Base-by-base conservation (phyloP, 495 filamentous ascomycete genomes). In the Aspergillus wentii region DNA sequence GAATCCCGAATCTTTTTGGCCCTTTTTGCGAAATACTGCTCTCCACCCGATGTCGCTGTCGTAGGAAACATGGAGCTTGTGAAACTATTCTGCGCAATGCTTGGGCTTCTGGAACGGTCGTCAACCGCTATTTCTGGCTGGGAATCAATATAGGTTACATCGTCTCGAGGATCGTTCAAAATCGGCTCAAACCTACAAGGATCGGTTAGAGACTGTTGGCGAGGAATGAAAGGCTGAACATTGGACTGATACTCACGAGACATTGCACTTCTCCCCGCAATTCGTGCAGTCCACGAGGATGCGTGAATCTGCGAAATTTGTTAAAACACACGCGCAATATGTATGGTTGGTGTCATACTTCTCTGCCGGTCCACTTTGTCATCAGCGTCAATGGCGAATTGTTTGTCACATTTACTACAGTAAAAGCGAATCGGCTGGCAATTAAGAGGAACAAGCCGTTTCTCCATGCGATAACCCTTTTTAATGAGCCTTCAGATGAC, bases 391-490 rank as follows among this genome's bases (percentile, higher is more conserved):
- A 51, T 28, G 7, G 49, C 34, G 22, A 61, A 61, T 1, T 37
- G 40, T 8, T 38, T 44, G 20, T 55, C 55, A 22, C 57, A 61
- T 17, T 38, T 44, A 17, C 28, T 33, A 36, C 57, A 61, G 21
- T 47, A 51, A 17, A 57, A 57, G 8, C 43, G 49, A 6, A 57
- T 31, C 8, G 54, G 54, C 0, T 40, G 54, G 11, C 43, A 43
- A 16, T 61, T 43, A n/a, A 61, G 15, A 5, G 57, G 42, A 5
- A 61, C 27, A 5, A 57, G 6, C 16, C 54, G 44, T 33, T 56
- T 57, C 35, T 61, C 57, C 43, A 61, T 51, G 10, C 57, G 48
- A 33, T 57, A 61, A 7, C 57, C 57, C 40, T 61, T 57, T 9
- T 52, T 61, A 33, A 61, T 61, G 15, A 57, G 33, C 14, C 57